These are phyloP conservation scores for Trematosphaeria pertusa DNA, from an alignment of 2,329 filamentous ascomycete species.

Conservation along the genomic window DNA sequence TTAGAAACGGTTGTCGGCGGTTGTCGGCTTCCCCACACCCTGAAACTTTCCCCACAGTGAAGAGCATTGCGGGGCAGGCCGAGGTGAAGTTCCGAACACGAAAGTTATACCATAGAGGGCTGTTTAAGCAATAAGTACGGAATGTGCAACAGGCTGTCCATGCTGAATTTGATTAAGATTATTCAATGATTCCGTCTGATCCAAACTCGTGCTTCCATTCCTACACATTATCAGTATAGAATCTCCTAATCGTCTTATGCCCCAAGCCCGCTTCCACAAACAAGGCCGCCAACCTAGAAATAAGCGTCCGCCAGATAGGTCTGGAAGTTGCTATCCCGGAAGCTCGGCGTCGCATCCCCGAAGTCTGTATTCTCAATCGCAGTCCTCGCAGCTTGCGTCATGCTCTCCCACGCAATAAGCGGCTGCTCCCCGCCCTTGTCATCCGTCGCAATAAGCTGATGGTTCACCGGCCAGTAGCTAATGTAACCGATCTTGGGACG, in stretches of 20 bases:
- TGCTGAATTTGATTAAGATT: too few relatives aligned
- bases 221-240: too few relatives aligned
- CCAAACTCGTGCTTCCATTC: not conserved
- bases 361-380: constrained; percentile 57
- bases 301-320: constrained; percentile 50
- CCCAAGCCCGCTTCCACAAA: not conserved
- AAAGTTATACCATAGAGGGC: too few relatives aligned
- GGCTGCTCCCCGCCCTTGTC: constrained; percentile 54
- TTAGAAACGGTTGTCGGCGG: too few relatives aligned
- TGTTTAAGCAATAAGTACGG: too few relatives aligned
- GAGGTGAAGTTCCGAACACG: too few relatives aligned
- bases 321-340: constrained; percentile 56
- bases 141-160: too few relatives aligned
- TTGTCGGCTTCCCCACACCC: too few relatives aligned
- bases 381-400: constrained; percentile 51
- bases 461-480: constrained; percentile 57
- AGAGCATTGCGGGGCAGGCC: too few relatives aligned
- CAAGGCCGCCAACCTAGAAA: constrained; percentile 23
- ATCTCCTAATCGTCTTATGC: too few relatives aligned
- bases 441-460: constrained; percentile 53
- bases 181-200: too few relatives aligned
- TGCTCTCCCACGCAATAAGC: constrained; percentile 58
- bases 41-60: too few relatives aligned
- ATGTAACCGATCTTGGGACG: constrained; percentile 58
- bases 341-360: constrained; percentile 55